These are phyloP conservation scores for Calonectria pteridis DNA, from an alignment of 2,329 filamentous ascomycete species.

Conservation along the genomic window DNA sequence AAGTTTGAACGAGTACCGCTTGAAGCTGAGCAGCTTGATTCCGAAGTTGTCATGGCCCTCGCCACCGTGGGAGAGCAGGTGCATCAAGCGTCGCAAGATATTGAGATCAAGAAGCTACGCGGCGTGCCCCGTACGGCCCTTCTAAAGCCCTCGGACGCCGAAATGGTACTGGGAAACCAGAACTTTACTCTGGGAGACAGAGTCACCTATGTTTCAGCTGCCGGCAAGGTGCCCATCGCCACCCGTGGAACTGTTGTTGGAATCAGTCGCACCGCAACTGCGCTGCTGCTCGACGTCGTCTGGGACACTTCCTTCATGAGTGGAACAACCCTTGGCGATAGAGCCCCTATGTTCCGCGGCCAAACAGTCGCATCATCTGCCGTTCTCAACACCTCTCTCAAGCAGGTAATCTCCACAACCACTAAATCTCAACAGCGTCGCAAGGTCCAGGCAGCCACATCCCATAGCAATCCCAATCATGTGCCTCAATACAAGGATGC, in stretches of 20 bases:
- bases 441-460: slow-evolving; percentile 60
- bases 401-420: slow-evolving; percentile 81
- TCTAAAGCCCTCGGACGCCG: slow-evolving; percentile 94
- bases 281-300: slow-evolving; percentile 87
- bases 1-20: slow-evolving; percentile 95
- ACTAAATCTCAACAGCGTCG: slow-evolving; percentile 64
- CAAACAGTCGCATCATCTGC: slow-evolving; percentile 91
- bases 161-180: slow-evolving; percentile 90
- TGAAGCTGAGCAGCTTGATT: slow-evolving; percentile 96
- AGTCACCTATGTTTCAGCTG: slow-evolving; percentile 91
- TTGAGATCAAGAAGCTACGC: slow-evolving; percentile 77
- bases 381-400: slow-evolving; percentile 87
- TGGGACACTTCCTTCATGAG: slow-evolving; percentile 98
- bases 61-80: slow-evolving; percentile 80
- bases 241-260: slow-evolving; percentile 94
- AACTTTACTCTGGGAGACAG: slow-evolving; percentile 88
- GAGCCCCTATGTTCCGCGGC: slow-evolving; percentile 93
- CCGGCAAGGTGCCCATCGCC: slow-evolving; percentile 94
- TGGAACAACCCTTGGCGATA: slow-evolving; percentile 89
- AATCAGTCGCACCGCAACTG: slow-evolving; percentile 87
- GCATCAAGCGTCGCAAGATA: slow-evolving; percentile 62
- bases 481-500: slow-evolving; percentile 74
- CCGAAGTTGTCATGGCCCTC: slow-evolving; percentile 84
- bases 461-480: slow-evolving; percentile 63
- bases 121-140: slow-evolving; percentile 88